Evolutionary conservation across 306 rosid genomes (phyloP), one percentile per base, ranked within the genome.

Genomic region (Vigna angularis): DNA sequence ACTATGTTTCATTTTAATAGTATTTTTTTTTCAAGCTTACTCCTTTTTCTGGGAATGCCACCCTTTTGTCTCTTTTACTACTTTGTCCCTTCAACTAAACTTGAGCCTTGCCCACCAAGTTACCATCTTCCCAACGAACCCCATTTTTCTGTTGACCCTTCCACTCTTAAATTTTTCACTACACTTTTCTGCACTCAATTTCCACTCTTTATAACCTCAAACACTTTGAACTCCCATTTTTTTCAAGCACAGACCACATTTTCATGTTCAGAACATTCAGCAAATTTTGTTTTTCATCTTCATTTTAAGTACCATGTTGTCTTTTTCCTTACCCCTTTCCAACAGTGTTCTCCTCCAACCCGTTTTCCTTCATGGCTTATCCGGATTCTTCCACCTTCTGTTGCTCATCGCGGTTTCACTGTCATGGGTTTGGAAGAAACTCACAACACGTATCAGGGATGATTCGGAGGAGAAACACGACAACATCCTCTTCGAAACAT

Each of bases 301-400:
- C 74, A 15, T 45, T 26, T 68, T 6, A 8, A 18, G n/a, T 40
- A 40, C 64, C 11, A 81, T 74, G 89, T 26, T 48, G 2, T 30
- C 49, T 24, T n/a, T 47, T 56, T 59, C 52, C 30, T 56, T 77
- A 4, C 11, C 9, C n/a, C n/a, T 63, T 59, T 28, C 71, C 18
- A 7, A 76, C 8, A 65, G 9, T 17, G 70, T 85, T 78, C 79
- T 83, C 51, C 50, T 75, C 1, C 32, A 83, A 72, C 86, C 91
- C 70, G 15, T 81, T 85, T 85, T 78, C 78, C 66, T 83, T 16
- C 87, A 84, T 50, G 74, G 72, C 12, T 15, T 83, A 17, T 81
- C 86, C 7, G 61, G 16, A 10, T 17, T 52, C 40, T 6, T 83
- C 44, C 89, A 85, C 70, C 24, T 85, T 18, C 38, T 83, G 3